Evolutionary conservation across 1,284 basidiomycete genomes (phyloP), one percentile per base, ranked within the genome.

Genomic region (Fomitopsis schrenkii): DNA sequence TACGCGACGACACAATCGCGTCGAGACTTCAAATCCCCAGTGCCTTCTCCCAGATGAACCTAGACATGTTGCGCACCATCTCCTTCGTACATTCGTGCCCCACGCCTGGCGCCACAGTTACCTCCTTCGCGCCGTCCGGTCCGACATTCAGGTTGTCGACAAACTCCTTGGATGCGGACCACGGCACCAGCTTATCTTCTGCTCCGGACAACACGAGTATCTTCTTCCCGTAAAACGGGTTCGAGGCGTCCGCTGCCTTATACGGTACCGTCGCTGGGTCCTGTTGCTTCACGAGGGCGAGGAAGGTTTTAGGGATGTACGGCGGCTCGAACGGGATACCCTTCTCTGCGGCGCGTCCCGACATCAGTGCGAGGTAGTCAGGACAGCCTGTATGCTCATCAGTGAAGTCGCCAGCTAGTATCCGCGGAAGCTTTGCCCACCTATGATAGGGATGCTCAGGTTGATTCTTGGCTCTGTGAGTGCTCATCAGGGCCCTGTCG

Each of bases 401-500:
- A 53, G 58, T 17, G 3, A 44, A 5, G 26, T 22, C 28, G 19
- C 46, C 30, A 30, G 5, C 9, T 9, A 35, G 44, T 22, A 22
- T 28, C 38, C 38, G 38, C 38, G 53, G 38, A 14, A 12, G 14
- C 55, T 26, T 15, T 41, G 38, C 64, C 42, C 30, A 69, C 92
- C 93, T 35, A 89, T 85, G 69, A 90, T 86, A 0, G 93, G 88
- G 33, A 95, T 86, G 0, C 87, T 92, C 55, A 92, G 77, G 44
- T 73, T 80, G 60, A 95, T 76, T 28, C 90, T 80, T 9, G 88
- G 82, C 63, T 95, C 93, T 89, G 55, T 17, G n/a, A 12, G 14
- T n/a, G 41, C 28, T 54, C 8, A 67, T 35, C 44, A 45, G 17
- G 6, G 14, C 15, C 35, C 46, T 26, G 35, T 28, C 2, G 35